Base-by-base conservation (phyloP, 2,329 filamentous ascomycete species). In the Beauveria australis region DNA sequence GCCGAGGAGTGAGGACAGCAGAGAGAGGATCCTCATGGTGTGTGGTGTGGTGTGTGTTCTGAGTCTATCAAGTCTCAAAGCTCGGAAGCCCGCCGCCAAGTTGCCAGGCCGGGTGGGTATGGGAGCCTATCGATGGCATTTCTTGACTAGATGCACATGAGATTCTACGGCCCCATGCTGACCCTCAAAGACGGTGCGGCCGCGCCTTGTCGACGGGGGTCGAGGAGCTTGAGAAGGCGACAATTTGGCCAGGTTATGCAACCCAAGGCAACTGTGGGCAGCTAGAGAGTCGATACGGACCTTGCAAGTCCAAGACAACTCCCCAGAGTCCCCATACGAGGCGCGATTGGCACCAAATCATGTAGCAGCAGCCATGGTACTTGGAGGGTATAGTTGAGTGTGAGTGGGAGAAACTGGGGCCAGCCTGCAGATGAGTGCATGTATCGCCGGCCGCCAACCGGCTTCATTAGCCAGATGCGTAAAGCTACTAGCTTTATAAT, bases 131-230 rank as follows among this genome's bases (percentile, higher is more conserved):
- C 52, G 44, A 55, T 55, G 59, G 53, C 37, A 46, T 54, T 48
- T 33, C 59, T 61, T 56, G 58, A 55, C 52, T 41, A 56, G 59
- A 56, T 55, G 59, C 59, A 61, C 59, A 61, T 61, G 59, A 61
- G 59, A 61, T 61, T 61, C 53, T 47, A 41, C 57, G 43, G 57
- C 44, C 57, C 57, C 57, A 59, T 59, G 40, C n/a, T 33, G 48
- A 57, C 54, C 53, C 60, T 41, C 40, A 41, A 41, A 10, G 40
- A 37, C 51, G 46, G 46, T 58, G 40, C 47, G 53, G 52, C 43
- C 47, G 24, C 18, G 52, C 47, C 47, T 41, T 57, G 57, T 48
- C 30, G 28, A 59, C 48, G 52, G 53, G 53, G 53, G 53, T 49
- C 62, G 59, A 61, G 44, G 59, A 52, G 56, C 49, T 33, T 53